phyloP scores from a whole-genome alignment of 495 filamentous ascomycete genomes.

The Penicillium simplicissimum region DNA sequence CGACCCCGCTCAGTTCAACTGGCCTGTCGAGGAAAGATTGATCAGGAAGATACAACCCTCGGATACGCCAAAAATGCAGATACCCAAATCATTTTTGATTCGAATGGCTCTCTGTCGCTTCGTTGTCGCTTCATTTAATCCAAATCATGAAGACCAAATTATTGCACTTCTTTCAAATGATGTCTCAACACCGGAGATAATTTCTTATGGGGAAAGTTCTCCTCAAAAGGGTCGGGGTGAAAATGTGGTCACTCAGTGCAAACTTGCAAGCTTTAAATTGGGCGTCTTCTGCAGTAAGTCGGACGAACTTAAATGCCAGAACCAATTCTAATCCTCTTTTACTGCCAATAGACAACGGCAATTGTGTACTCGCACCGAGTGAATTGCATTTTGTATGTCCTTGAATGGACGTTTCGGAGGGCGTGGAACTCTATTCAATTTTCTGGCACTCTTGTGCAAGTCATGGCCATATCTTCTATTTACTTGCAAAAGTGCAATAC shows the following conservation, averaged over 20 bases:
- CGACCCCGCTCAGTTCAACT: background rate
- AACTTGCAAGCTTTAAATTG: background rate
- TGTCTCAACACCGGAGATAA: background rate
- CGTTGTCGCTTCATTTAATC: background rate
- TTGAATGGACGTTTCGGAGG: background rate
- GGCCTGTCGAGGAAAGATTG: background rate
- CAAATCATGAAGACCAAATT: background rate
- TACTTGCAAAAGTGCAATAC: too few relatives aligned
- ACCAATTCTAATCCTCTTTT: background rate
- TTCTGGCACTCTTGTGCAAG: too few relatives aligned
- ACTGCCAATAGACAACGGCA: background rate
- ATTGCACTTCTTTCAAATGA: background rate
- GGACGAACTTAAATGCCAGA: background rate
- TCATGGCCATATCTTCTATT: too few relatives aligned
- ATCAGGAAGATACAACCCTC: background rate
- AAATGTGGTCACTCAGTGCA: background rate
- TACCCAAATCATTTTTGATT: background rate
- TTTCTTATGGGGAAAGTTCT: background rate
- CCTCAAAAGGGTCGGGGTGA: background rate
- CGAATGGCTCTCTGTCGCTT: background rate
- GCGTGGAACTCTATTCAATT: too few relatives aligned
- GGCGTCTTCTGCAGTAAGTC: background rate
- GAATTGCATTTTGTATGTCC: background rate
- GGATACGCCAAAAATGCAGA: background rate
- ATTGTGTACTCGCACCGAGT: background rate